Conservation (phyloP, 2,329 filamentous ascomycete genomes). For the Epichloe bromicola region DNA sequence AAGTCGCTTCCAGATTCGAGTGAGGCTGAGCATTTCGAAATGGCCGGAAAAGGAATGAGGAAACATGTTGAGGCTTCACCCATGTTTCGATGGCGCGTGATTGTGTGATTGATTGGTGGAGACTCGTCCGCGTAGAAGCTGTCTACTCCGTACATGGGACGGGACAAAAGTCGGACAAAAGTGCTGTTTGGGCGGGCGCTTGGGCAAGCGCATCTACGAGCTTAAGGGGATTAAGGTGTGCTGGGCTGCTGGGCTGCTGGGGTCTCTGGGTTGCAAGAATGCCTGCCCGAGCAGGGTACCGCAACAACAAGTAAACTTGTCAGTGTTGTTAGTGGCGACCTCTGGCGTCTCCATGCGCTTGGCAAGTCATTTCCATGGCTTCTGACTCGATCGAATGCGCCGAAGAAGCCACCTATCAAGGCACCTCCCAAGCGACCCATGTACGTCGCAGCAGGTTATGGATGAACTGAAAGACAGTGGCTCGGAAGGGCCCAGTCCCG, state of each 20-base stretch:
- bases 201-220: background rate
- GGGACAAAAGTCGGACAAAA: too few relatives aligned
- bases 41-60: conserved; percentile 7
- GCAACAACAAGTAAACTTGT: too few relatives aligned
- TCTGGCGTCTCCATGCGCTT: background rate
- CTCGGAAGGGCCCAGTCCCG: too few relatives aligned
- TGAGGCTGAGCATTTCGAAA: conserved; percentile 11
- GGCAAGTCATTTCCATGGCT: background rate
- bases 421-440: background rate
- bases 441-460: too few relatives aligned
- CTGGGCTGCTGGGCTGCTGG: too few relatives aligned
- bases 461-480: too few relatives aligned
- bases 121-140: background rate
- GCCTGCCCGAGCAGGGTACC: too few relatives aligned
- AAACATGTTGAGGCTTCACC: background rate
- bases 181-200: too few relatives aligned
- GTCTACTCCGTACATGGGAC: background rate
- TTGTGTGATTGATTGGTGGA: background rate
- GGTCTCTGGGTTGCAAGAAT: too few relatives aligned
- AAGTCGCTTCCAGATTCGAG: conserved; percentile 2
- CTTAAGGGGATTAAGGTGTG: conserved; percentile 6
- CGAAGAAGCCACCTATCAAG: background rate
- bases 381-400: background rate
- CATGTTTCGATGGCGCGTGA: background rate
- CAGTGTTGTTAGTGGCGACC: background rate